phyloP scores from a whole-genome alignment of 1,284 basidiomycete genomes.

The Ustilago loliicola region DNA sequence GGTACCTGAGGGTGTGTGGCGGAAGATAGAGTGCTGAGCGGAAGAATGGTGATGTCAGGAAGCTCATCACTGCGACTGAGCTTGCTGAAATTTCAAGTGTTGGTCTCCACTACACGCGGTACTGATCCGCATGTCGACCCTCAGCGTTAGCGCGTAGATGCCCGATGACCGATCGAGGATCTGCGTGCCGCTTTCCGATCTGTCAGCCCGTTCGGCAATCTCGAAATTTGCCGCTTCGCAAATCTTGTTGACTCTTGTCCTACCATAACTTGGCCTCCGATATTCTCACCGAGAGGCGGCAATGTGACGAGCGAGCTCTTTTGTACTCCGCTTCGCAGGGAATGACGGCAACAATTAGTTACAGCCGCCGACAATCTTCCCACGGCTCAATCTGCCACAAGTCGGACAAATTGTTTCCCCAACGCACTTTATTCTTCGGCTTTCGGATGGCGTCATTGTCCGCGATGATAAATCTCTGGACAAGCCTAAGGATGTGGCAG shows the following conservation, averaged over 20 bases:
- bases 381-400: not conserved
- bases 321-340: constrained; percentile 2
- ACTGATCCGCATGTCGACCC: no score
- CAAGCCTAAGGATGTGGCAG: no score
- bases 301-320: not conserved
- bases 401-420: no score
- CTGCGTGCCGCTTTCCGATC: no score
- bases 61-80: constrained; percentile 4
- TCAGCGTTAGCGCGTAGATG: no score
- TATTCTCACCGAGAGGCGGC: not conserved
- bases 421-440: no score
- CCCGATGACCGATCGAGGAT: no score
- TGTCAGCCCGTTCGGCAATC: not conserved
- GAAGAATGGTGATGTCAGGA: constrained; percentile 9
- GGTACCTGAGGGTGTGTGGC: not conserved
- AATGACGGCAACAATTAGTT: not conserved
- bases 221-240: not conserved
- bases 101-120: constrained; percentile 23
- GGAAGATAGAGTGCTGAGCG: not conserved
- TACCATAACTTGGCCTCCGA: not conserved
- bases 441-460: no score
- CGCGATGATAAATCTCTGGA: no score
- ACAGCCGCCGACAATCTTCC: not conserved
- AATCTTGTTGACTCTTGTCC: not conserved
- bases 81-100: constrained; percentile 22